phyloP scores from a whole-genome alignment of 495 filamentous ascomycete species.

The Apodospora peruviana region DNA sequence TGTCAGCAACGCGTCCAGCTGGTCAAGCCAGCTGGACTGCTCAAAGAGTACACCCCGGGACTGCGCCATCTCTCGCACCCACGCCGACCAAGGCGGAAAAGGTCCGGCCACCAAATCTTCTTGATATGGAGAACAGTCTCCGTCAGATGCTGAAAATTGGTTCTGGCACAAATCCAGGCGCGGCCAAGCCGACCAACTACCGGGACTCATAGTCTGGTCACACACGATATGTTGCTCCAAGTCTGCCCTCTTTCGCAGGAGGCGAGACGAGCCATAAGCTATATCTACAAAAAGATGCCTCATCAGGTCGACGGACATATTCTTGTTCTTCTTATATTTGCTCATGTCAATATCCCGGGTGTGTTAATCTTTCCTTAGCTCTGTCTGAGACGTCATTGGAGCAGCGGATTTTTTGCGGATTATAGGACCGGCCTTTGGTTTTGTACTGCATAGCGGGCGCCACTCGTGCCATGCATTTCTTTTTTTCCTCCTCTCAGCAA shows the following conservation, averaged over 20 bases:
- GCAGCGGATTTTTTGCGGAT: no score
- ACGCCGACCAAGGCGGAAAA: not conserved
- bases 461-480: no score
- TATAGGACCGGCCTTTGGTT: no score
- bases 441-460: no score
- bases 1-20: not conserved
- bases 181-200: conserved; percentile 13
- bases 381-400: no score
- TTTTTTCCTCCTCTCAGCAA: no score
- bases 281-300: no score
- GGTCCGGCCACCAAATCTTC: conserved; percentile 27
- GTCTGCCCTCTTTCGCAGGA: not conserved
- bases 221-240: not conserved
- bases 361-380: not conserved
- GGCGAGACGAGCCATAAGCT: no score
- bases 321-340: conserved; percentile 2
- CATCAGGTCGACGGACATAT: no score
- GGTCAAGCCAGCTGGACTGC: not conserved
- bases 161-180: conserved; percentile 10
- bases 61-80: not conserved
- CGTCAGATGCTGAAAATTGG: conserved; percentile 45
- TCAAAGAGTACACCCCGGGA: not conserved
- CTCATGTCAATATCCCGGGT: not conserved
- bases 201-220: conserved; percentile 16
- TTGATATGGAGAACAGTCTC: conserved; percentile 44